Evolutionary conservation across 2,329 filamentous ascomycete species (phyloP).

Genomic region (Penicillium brasilianum): DNA sequence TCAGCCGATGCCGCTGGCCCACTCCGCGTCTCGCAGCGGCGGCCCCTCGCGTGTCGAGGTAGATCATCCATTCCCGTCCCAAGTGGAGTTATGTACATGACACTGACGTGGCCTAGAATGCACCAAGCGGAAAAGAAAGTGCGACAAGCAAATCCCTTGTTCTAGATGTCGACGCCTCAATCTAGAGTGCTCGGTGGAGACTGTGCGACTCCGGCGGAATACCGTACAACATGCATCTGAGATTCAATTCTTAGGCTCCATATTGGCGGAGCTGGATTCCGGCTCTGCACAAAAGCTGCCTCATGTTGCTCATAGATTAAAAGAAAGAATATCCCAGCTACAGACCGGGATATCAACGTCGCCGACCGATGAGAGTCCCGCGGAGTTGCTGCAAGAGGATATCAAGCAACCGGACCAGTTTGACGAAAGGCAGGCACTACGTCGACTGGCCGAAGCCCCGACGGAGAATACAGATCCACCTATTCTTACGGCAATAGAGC

Average conservation of each 20-base stretch:
- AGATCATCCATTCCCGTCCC: slow-evolving; percentile 8
- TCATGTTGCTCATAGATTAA: slow-evolving; percentile 19
- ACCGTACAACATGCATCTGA: slow-evolving; percentile 34
- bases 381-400: slow-evolving; percentile 8
- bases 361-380: slow-evolving; percentile 6
- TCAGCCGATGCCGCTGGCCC: slow-evolving; percentile 17
- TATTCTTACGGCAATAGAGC: slow-evolving; percentile 42
- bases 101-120: slow-evolving; percentile 30
- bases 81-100: neutral
- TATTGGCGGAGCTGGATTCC: slow-evolving; percentile 29
- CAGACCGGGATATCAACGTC: slow-evolving; percentile 23
- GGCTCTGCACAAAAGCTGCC: slow-evolving; percentile 14
- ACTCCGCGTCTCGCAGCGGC: slow-evolving; percentile 33
- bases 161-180: slow-evolving; percentile 32
- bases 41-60: slow-evolving; percentile 34
- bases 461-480: slow-evolving; percentile 31
- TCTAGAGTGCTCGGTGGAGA: slow-evolving; percentile 33
- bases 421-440: slow-evolving; percentile 11
- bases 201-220: slow-evolving; percentile 32
- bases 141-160: slow-evolving; percentile 34
- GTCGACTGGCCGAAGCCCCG: slow-evolving; percentile 16
- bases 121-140: slow-evolving; percentile 35
- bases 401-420: slow-evolving; percentile 6
- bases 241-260: slow-evolving; percentile 32
- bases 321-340: slow-evolving; percentile 29